phyloP scores from a whole-genome alignment of 2,329 filamentous ascomycete genomes.

The Mycosphaerella arachidis region DNA sequence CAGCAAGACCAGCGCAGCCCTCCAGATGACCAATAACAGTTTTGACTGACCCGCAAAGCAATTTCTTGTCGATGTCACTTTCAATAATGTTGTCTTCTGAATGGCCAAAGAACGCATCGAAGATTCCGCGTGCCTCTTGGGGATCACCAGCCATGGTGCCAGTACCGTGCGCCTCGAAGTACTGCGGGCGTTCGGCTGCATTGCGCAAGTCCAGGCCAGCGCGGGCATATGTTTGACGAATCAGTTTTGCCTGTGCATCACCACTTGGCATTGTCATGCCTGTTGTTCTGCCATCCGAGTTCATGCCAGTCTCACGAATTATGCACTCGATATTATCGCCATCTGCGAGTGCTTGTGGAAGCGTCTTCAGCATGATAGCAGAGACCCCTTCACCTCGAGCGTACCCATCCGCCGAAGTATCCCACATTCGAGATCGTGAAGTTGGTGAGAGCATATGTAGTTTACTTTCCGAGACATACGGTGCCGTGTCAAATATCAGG shows the following conservation, averaged over 20 bases:
- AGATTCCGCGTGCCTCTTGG: constrained; percentile 24
- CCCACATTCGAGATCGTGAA: constrained; percentile 31
- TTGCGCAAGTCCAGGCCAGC: constrained; percentile 21
- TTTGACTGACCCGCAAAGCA: constrained; percentile 26
- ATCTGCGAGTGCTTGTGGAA: constrained; percentile 45
- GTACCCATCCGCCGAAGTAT: constrained; percentile 44
- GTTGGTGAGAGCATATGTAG: constrained; percentile 24
- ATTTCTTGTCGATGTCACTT: not conserved
- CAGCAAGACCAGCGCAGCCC: constrained; percentile 21
- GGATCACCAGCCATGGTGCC: constrained; percentile 31
- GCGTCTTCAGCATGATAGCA: constrained; percentile 48
- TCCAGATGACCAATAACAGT: constrained; percentile 26
- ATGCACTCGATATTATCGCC: constrained; percentile 42
- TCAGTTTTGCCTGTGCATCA: constrained; percentile 35
- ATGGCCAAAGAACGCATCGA: constrained; percentile 13
- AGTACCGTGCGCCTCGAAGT: constrained; percentile 32
- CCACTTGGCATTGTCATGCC: constrained; percentile 39
- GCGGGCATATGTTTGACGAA: constrained; percentile 34
- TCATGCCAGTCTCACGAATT: constrained; percentile 33
- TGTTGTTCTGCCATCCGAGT: constrained; percentile 34
- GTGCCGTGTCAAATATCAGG: constrained; percentile 22
- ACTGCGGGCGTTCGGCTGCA: constrained; percentile 14
- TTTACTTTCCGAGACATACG: constrained; percentile 16
- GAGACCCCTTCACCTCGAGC: constrained; percentile 51
- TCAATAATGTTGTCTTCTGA: not conserved